Base-by-base conservation (phyloP, 1,284 basidiomycete species). In the Pseudozyma pruni region DNA sequence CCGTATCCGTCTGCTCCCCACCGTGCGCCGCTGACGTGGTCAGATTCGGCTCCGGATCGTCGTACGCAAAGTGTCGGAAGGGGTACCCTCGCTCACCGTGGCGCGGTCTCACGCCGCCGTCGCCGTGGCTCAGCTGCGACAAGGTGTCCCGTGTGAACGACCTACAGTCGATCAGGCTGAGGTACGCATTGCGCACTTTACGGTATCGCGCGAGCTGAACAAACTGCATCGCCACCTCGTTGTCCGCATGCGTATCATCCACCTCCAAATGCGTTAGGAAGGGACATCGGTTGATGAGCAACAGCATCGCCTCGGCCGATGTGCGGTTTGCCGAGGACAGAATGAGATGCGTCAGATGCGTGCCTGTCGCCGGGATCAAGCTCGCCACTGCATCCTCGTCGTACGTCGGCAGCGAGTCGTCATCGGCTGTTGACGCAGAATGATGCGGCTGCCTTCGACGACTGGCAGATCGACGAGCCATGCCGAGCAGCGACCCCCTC, bases 291-390 rank as follows among this genome's bases (percentile, higher is more conserved):
- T 66, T 54, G 55, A 78, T 59, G 10, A 78, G 40, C 34, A 60
- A 31, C 16, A 74, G 41, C 51, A 76, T 43, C 6, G 60, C 62
- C 23, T 53, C 55, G 1, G 70, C 35, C 20, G 61, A 52, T 27
- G 72, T 29, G 25, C 47, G 60, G 7, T 55, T 62, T 14, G 60
- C 56, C 1, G 72, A 71, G 6, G 92, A 92, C 45, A 96, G 83
- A 46, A 87, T 85, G 46, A 97, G 84, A 60, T 91, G 88, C 63
- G 91, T 89, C 43, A 95, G 83, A 1, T 86, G 86, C 54, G 88
- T 86, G 1, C 92, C 91, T 0, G 89, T 66, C 6, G 54, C 68
- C 17, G 68, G 68, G 17, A 71, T 71, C 46, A 71, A 46, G 0
- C 62, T 49, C 6, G 61, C 45, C 11, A 66, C 58, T 17, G 68